Evolutionary conservation across 108 stramenopile species (phyloP), one percentile per base, ranked within the genome.

Genomic region (Pseudonitzschia pungens): DNA sequence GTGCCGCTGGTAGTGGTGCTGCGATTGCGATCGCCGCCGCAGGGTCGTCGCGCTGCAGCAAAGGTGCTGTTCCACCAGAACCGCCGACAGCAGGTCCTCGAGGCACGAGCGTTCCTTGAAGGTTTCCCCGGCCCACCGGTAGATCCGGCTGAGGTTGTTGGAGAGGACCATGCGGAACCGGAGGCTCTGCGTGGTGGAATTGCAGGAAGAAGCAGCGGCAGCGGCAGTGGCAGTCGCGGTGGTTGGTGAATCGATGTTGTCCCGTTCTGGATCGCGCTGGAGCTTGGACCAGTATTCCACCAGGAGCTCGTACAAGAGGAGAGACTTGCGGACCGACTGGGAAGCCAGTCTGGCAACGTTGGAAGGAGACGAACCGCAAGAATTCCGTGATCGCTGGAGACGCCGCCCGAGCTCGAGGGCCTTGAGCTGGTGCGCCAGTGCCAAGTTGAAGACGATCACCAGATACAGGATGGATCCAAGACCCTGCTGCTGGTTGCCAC

Each of bases 391-490:
- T 36, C 36, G 36, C 36, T 36, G 36, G 6, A 36, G 36, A 5
- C 36, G 36, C 36, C 6, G 2, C 36, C 2, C 4, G 36, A 36
- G 36, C 4, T 36, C 36, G 36, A 36, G 36, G 2, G 53, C 74
- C 28, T 41, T 66, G 0, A 75, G 27, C 10, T 75, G 74, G 41
- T 68, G 66, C 22, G 67, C 66, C 21, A 75, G 43, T 32, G 74
- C 74, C 29, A 75, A 45, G 45, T 75, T 75, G 67, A 75, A 75
- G 5, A 75, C 3, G 6, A 75, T 33, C 15, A 75, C 41, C 1
- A 75, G 36, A 31, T n/a, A 51, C 7, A 51, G 50, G 10, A 51
- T 9, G 20, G 50, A 51, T 51, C 50, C 6, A 6, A 36, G 6
- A 5, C 36, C 36, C 36, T 36, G 36, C 50, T n/a, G 16, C 10